phyloP scores from a whole-genome alignment of 345 rosid species.

The Passiflora organensis region DNA sequence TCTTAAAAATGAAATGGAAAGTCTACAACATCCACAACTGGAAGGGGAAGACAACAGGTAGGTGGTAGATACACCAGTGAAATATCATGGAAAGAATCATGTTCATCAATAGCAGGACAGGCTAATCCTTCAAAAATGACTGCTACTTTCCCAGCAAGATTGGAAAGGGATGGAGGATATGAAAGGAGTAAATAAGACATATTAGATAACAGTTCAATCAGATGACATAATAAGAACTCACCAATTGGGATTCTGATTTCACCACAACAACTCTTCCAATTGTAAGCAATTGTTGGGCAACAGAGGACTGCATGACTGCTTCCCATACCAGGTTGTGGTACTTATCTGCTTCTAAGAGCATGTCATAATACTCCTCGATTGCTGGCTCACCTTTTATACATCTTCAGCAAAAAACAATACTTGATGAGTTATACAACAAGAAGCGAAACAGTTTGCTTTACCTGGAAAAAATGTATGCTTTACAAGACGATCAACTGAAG shows the following conservation, averaged over 20 bases:
- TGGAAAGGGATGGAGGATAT: background rate
- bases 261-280: constrained; percentile 82
- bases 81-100: too few species aligned
- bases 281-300: constrained; percentile 37
- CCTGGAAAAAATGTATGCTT: too few species aligned
- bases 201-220: constrained; percentile 1
- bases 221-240: constrained; percentile 35
- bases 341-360: constrained; percentile 55
- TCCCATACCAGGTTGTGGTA: constrained; percentile 44
- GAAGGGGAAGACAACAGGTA: too few species aligned
- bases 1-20: too few species aligned
- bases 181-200: background rate
- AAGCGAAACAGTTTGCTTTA: background rate
- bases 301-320: constrained; percentile 59
- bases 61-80: too few species aligned
- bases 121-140: background rate
- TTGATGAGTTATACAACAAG: background rate
- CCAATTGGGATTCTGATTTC: constrained; percentile 54
- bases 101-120: background rate
- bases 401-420: constrained; percentile 35
- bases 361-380: constrained; percentile 82
- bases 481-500: too few species aligned
- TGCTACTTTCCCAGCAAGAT: background rate
- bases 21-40: too few species aligned
- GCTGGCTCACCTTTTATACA: constrained; percentile 92